phyloP scores from a whole-genome alignment of 371 early-diverging fungal species.

The Haplosporangium sp. region DNA sequence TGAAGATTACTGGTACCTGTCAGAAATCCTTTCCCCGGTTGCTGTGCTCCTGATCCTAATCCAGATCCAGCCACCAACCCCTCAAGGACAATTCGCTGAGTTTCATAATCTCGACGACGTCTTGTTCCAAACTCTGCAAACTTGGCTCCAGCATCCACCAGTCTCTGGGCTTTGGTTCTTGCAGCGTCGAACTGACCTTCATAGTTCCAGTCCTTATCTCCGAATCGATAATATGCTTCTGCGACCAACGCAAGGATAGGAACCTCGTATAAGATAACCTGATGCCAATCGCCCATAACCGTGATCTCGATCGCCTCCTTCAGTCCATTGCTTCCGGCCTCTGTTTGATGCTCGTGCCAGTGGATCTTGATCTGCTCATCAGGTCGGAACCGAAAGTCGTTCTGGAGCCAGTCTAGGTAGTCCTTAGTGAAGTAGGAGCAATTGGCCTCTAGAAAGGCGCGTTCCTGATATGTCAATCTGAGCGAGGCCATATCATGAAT shows the following conservation, averaged over 20 bases:
- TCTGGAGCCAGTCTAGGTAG: constrained; percentile 68
- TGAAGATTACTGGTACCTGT: constrained; percentile 81
- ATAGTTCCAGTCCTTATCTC: constrained; percentile 78
- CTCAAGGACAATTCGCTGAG: constrained; percentile 74
- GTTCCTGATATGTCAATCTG: constrained; percentile 61
- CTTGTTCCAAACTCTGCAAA: constrained; percentile 88
- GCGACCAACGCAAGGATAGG: constrained; percentile 77
- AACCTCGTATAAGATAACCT: constrained; percentile 83
- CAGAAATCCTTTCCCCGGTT: constrained; percentile 55
- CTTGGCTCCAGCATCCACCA: constrained; percentile 67
- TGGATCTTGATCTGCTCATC: constrained; percentile 61
- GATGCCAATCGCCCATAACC: constrained; percentile 74
- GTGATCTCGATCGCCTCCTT: constrained; percentile 57
- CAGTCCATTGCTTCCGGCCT: not conserved
- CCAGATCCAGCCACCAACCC: constrained; percentile 55
- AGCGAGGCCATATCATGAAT: constrained; percentile 54
- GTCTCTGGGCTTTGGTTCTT: constrained; percentile 59
- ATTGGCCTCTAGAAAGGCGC: constrained; percentile 60
- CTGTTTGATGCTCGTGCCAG: not conserved
- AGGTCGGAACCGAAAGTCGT: constrained; percentile 70
- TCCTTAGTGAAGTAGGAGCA: constrained; percentile 64
- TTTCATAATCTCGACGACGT: constrained; percentile 73
- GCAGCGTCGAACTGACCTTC: constrained; percentile 70
- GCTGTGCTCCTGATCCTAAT: not conserved
- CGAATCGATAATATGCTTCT: constrained; percentile 75